Conservation (phyloP, 169 alveolate species). For the Cryptosporidium canis region DNA sequence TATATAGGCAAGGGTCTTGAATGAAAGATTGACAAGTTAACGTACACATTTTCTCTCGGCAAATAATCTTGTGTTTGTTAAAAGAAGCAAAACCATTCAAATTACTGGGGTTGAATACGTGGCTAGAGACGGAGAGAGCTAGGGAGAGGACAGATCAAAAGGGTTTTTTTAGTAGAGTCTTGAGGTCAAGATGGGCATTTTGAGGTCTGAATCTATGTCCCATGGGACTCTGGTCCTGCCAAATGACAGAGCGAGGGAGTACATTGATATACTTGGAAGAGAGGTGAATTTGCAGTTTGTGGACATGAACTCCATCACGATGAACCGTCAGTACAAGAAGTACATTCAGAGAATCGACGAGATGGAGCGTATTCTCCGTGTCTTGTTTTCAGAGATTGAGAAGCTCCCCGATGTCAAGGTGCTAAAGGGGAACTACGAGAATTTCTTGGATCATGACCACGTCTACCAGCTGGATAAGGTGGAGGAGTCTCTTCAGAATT, state of each 20-base stretch:
- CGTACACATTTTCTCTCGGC: background rate
- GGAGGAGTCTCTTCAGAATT: constrained; percentile 85
- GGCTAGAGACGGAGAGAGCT: background rate
- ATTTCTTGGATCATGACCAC: constrained; percentile 83
- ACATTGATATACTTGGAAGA: constrained; percentile 87
- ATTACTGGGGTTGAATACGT: background rate
- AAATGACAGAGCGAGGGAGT: constrained; percentile 89
- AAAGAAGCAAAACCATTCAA: background rate
- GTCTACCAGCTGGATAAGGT: constrained; percentile 86
- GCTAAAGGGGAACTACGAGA: constrained; percentile 81
- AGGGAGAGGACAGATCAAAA: background rate
- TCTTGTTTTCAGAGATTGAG: constrained; percentile 82
- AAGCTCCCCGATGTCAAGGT: constrained; percentile 80
- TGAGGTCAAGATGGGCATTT: constrained; percentile 61
- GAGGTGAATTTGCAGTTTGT: constrained; percentile 86
- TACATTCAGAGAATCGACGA: constrained; percentile 91
- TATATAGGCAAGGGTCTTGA: background rate
- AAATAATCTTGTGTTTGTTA: background rate
- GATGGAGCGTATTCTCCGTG: constrained; percentile 90
- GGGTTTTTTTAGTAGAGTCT: background rate
- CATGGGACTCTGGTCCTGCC: constrained; percentile 93
- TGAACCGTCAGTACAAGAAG: constrained; percentile 89
- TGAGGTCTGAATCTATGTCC: constrained; percentile 87
- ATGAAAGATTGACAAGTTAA: background rate
- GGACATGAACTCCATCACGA: constrained; percentile 85